A percentile compares a stretch with the other conserved stretches of the same genome.
Evolutionary conservation across 2,329 filamentous ascomycete genomes (phyloP).

Genomic region (Endothia cerciana): DNA sequence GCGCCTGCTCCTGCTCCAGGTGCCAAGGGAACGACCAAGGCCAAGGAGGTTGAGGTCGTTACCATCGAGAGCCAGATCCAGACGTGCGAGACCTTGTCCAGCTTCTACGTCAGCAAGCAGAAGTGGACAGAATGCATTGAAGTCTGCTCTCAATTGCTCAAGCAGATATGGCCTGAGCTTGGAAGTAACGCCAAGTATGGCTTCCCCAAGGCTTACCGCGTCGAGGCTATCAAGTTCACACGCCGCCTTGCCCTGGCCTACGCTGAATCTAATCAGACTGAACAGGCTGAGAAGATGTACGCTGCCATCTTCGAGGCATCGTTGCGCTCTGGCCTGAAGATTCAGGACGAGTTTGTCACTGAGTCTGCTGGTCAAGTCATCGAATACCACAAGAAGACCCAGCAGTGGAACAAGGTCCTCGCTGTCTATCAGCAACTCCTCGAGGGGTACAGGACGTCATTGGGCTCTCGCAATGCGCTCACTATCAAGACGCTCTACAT

Average conservation of each 20-base stretch:
- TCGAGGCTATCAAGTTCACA: conserved; percentile 29
- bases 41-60: conserved; percentile 26
- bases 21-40: conserved; percentile 18
- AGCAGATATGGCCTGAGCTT: conserved; percentile 31
- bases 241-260: conserved; percentile 29
- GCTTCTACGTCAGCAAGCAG: conserved; percentile 28
- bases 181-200: conserved; percentile 27
- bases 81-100: conserved; percentile 29
- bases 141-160: conserved; percentile 29
- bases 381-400: conserved; percentile 30
- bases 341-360: conserved; percentile 31
- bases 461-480: conserved; percentile 30
- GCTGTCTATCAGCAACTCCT: conserved; percentile 31
- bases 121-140: conserved; percentile 29
- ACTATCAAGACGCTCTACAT: conserved; percentile 30
- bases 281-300: conserved; percentile 32
- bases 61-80: conserved; percentile 29
- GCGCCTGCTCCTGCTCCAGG: conserved; percentile 13
- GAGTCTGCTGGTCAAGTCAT: conserved; percentile 30
- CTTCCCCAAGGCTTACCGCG: conserved; percentile 29
- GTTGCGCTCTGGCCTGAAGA: conserved; percentile 31
- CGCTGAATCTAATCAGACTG: conserved; percentile 31
- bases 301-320: conserved; percentile 32
- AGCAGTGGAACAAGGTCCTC: conserved; percentile 31
- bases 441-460: conserved; percentile 29